These are phyloP conservation scores for Entomortierella lignicola DNA, from an alignment of 192 early-diverging fungal species.

Conservation along the genomic window DNA sequence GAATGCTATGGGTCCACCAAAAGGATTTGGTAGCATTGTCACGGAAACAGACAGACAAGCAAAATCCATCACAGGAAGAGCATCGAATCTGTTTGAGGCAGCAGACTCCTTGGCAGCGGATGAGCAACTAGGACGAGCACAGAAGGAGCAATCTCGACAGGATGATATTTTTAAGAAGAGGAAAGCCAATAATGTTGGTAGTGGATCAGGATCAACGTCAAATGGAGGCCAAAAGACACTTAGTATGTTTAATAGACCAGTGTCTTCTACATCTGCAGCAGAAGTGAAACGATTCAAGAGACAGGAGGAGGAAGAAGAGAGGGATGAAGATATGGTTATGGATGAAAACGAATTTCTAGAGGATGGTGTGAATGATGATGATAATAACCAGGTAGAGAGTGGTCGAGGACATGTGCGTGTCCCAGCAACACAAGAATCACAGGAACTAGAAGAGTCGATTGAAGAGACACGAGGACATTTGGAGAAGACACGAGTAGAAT, in stretches of 20 bases:
- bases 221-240: constrained; percentile 34
- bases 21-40: constrained; percentile 34
- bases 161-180: constrained; percentile 34
- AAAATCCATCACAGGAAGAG: constrained; percentile 24
- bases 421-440: constrained; percentile 34
- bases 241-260: constrained; percentile 25
- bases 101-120: constrained; percentile 35
- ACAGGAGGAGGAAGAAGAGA: constrained; percentile 10
- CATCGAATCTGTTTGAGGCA: constrained; percentile 47
- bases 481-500: constrained; percentile 30
- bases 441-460: constrained; percentile 21
- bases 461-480: constrained; percentile 39
- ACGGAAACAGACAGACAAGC: constrained; percentile 11
- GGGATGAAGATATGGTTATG: constrained; percentile 24
- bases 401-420: constrained; percentile 14
- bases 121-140: constrained; percentile 25
- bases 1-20: not conserved
- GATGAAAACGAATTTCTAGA: constrained; percentile 51
- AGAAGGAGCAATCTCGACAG: constrained; percentile 19
- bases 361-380: constrained; percentile 8
- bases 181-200: constrained; percentile 26
- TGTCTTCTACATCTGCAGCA: not conserved
- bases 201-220: not conserved
- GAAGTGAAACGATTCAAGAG: constrained; percentile 40
- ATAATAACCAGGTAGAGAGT: constrained; percentile 9